Evolutionary conservation across 1,284 basidiomycete genomes (phyloP).

Genomic region (Apiotrichum sp.): DNA sequence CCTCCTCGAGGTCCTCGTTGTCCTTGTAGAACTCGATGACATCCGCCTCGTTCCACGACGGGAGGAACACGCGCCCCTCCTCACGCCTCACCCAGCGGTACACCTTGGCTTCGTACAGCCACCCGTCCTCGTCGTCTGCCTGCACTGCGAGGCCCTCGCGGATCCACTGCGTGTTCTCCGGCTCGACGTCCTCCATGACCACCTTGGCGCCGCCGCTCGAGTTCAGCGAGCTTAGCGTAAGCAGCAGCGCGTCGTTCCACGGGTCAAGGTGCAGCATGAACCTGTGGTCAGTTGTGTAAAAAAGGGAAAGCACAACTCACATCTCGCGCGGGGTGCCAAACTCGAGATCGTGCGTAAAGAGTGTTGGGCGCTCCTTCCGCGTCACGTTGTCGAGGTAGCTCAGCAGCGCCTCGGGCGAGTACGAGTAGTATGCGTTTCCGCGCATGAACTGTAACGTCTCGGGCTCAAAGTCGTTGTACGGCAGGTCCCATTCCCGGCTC

Average conservation of each 20-base stretch:
- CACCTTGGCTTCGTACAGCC: constrained; percentile 1
- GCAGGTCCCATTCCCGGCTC: too few relatives aligned
- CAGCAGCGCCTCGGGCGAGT: constrained; percentile 19
- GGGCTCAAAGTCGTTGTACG: too few relatives aligned
- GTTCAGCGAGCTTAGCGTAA: too few relatives aligned
- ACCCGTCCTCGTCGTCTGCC: constrained; percentile 3
- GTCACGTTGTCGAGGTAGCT: constrained; percentile 10
- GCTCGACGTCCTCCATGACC: too few relatives aligned
- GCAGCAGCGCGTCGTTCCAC: background rate
- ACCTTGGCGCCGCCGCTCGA: too few relatives aligned
- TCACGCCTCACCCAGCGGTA: constrained; percentile 9
- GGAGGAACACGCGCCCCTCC: background rate
- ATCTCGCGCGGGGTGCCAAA: constrained; percentile 7
- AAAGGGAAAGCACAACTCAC: background rate
- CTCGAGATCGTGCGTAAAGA: constrained; percentile 17
- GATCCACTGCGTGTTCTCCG: constrained; percentile 2
- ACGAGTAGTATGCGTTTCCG: constrained; percentile 1
- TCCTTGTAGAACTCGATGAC: background rate
- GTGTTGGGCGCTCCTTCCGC: background rate
- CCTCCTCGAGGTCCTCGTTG: background rate
- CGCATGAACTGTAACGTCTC: background rate
- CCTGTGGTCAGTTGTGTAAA: too few relatives aligned
- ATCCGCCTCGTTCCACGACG: background rate
- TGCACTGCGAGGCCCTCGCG: constrained; percentile 10
- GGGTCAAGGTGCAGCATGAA: constrained; percentile 6